phyloP scores from a whole-genome alignment of 129 eudicot genomes.

The Tanacetum coccineum region DNA sequence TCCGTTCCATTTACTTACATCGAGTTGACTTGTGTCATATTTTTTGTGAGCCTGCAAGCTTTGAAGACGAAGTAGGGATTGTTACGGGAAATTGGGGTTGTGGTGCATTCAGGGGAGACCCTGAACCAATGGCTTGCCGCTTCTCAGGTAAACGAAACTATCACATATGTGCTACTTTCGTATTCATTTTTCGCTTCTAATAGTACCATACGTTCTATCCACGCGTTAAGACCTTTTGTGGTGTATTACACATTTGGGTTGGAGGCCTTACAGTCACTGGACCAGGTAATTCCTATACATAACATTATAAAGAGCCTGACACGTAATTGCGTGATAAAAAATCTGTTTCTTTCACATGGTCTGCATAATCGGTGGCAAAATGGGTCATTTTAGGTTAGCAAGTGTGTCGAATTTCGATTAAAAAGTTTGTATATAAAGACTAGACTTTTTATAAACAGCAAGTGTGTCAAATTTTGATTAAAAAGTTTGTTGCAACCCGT shows the following conservation, averaged over 20 bases:
- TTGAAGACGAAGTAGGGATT: conserved; percentile 57
- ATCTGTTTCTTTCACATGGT: neutral
- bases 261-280: conserved; percentile 50
- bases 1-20: too few species aligned
- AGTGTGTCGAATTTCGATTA: too few species aligned
- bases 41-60: conserved; percentile 11
- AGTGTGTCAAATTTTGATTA: too few species aligned
- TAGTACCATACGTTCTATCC: conserved; percentile 13
- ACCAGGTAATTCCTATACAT: conserved; percentile 34
- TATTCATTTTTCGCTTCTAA: neutral
- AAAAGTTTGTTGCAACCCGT: too few species aligned
- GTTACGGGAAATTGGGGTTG: conserved; percentile 99
- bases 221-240: conserved; percentile 76
- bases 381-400: neutral
- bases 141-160: conserved; percentile 56
- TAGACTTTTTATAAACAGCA: too few species aligned
- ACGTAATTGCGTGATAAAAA: conserved; percentile 6
- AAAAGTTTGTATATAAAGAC: too few species aligned
- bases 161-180: conserved; percentile 3
- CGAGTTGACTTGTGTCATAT: too few species aligned
- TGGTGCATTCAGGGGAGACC: conserved; percentile 99
- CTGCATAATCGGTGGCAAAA: neutral
- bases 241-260: conserved; percentile 60
- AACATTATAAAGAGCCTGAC: conserved; percentile 13
- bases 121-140: conserved; percentile 99